Conservation (phyloP, 2,329 filamentous ascomycete species). For the Tolypocladium pustulatum region DNA sequence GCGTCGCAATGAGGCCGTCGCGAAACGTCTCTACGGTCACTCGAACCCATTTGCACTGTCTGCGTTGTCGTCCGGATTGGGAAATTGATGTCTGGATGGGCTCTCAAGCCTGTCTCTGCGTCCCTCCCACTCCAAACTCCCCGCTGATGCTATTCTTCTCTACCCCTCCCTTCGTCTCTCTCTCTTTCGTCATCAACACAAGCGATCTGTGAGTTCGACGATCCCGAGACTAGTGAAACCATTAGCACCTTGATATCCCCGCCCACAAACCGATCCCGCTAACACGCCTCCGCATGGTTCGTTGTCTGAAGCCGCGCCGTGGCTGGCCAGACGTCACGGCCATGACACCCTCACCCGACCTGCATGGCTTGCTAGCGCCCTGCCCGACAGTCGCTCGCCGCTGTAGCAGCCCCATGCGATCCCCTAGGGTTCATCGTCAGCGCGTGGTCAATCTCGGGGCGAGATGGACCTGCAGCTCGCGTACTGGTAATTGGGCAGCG, state of each 20-base stretch:
- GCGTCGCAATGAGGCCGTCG: background rate
- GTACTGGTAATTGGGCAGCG: background rate
- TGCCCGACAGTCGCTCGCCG: background rate
- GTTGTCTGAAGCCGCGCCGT: background rate
- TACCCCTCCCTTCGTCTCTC: background rate
- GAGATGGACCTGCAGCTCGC: background rate
- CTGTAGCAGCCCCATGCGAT: background rate
- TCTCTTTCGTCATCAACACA: background rate
- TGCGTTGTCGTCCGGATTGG: background rate
- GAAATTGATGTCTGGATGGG: background rate
- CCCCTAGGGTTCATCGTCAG: background rate
- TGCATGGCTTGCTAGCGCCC: background rate
- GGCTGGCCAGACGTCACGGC: background rate
- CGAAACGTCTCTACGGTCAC: background rate
- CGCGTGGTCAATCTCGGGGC: background rate
- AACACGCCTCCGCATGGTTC: background rate
- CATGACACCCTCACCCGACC: background rate
- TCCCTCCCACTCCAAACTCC: background rate
- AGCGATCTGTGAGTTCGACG: background rate
- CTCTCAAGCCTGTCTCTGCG: background rate
- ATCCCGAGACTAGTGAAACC: background rate
- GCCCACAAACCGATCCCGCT: background rate
- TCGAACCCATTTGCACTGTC: background rate
- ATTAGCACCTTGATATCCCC: background rate
- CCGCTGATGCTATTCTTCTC: background rate